Conservation (phyloP, 495 filamentous ascomycete species). For the Entonaema liquescens region DNA sequence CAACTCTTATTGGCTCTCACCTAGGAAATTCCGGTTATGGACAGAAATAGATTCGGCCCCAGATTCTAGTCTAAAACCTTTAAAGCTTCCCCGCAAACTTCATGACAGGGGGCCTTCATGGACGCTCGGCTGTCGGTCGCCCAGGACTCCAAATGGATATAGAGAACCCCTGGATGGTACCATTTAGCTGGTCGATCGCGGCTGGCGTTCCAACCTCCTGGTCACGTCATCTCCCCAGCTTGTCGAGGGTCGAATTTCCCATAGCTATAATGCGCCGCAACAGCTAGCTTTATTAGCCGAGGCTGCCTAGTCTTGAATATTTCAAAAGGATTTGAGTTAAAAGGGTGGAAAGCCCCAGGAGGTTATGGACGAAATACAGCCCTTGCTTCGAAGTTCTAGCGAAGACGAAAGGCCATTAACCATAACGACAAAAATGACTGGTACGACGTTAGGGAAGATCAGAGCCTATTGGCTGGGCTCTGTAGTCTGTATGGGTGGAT, state of each 20-base stretch:
- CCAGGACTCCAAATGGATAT: conserved; percentile 1
- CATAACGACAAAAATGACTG: conserved; percentile 49
- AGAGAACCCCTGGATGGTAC: conserved; percentile 1
- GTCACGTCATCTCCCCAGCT: conserved; percentile 22
- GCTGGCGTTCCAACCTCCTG: not conserved
- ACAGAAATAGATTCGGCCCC: conserved; percentile 6
- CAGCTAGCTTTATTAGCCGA: not conserved
- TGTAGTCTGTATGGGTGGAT: conserved; percentile 55
- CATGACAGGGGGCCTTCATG: not conserved
- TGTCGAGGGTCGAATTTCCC: not conserved
- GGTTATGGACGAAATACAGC: conserved; percentile 33
- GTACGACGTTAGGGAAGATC: conserved; percentile 46
- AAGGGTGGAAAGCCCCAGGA: not conserved
- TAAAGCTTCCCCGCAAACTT: conserved; percentile 29
- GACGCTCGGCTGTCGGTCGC: conserved; percentile 24
- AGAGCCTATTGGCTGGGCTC: conserved; percentile 64
- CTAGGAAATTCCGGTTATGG: not conserved
- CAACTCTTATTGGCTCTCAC: conserved; percentile 18
- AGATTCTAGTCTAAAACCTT: conserved; percentile 15
- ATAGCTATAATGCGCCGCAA: not conserved
- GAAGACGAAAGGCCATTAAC: conserved; percentile 48
- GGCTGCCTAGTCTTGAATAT: not conserved
- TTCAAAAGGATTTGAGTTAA: conserved; percentile 2
- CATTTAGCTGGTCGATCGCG: conserved; percentile 1
- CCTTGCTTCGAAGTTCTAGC: conserved; percentile 30